Evolutionary conservation across 306 rosid genomes (phyloP).

Genomic region (Lotus japonicus): DNA sequence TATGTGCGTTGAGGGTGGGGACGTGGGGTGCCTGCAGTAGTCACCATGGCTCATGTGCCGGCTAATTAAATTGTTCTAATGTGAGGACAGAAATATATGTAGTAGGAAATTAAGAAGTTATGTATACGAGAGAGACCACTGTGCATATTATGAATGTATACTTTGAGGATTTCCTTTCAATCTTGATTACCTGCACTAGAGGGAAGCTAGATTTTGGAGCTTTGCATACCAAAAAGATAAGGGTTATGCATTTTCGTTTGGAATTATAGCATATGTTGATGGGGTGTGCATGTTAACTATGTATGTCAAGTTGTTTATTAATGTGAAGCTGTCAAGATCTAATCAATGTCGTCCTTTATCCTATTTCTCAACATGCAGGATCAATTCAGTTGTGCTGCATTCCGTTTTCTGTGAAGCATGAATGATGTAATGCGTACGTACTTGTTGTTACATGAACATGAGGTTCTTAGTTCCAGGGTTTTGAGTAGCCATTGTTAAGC

Average conservation of each 20-base stretch:
- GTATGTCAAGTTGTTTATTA: not conserved
- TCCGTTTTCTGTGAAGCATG: not conserved
- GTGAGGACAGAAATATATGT: constrained; percentile 3
- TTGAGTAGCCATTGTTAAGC: too few relatives aligned
- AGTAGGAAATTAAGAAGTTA: not conserved
- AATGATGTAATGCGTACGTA: too few relatives aligned
- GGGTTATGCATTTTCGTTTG: not conserved
- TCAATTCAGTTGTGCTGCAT: not conserved
- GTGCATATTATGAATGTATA: not conserved
- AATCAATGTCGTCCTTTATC: constrained; percentile 2
- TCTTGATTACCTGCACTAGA: constrained; percentile 22
- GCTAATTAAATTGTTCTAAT: constrained; percentile 20
- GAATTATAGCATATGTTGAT: not conserved
- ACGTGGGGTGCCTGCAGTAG: not conserved
- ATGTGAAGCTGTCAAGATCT: not conserved
- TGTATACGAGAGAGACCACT: constrained; percentile 18
- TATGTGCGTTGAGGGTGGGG: not conserved
- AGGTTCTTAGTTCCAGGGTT: too few relatives aligned
- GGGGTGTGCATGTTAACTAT: not conserved
- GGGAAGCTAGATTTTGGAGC: constrained; percentile 33
- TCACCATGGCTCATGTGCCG: constrained; percentile 31
- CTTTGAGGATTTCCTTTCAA: constrained; percentile 24
- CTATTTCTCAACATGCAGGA: not conserved
- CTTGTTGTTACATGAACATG: too few relatives aligned
- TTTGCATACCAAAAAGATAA: constrained; percentile 2